These are phyloP conservation scores for Lepidium africanum DNA, from an alignment of 345 rosid genomes.

Conservation along the genomic window DNA sequence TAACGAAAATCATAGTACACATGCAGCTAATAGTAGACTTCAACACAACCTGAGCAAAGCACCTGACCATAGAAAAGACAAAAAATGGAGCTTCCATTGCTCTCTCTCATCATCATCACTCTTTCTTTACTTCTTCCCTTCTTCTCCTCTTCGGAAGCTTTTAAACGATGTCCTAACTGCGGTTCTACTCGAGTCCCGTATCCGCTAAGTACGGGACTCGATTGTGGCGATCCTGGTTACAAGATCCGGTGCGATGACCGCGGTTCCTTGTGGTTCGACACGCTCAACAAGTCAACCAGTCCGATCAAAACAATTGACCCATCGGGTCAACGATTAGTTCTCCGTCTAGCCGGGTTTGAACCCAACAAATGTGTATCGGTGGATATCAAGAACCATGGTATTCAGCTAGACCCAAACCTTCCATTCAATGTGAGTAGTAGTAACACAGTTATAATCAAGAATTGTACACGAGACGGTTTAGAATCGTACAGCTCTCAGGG, in stretches of 20 bases:
- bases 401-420: slow-evolving; percentile 30
- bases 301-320: slow-evolving; percentile 39
- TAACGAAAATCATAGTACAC: neutral
- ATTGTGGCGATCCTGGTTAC: slow-evolving; percentile 26
- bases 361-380: slow-evolving; percentile 25
- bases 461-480: slow-evolving; percentile 29
- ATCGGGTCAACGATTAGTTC: slow-evolving; percentile 23
- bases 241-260: slow-evolving; percentile 28
- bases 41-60: neutral
- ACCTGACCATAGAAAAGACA: neutral
- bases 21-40: neutral
- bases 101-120: slow-evolving; percentile 2
- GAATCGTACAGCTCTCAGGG: neutral
- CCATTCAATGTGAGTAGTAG: slow-evolving; percentile 40
- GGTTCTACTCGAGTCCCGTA: slow-evolving; percentile 30
- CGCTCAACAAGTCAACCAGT: slow-evolving; percentile 35
- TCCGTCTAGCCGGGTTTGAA: slow-evolving; percentile 27
- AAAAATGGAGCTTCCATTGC: slow-evolving; percentile 4
- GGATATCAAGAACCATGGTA: slow-evolving; percentile 33
- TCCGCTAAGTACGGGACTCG: slow-evolving; percentile 24
- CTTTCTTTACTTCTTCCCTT: neutral
- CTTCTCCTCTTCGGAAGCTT: neutral
- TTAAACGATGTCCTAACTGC: slow-evolving; percentile 22
- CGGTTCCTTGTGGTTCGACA: slow-evolving; percentile 32
- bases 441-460: slow-evolving; percentile 38